phyloP scores from a whole-genome alignment of 805 yeast species.

The Sporopachydermia lactativora region DNA sequence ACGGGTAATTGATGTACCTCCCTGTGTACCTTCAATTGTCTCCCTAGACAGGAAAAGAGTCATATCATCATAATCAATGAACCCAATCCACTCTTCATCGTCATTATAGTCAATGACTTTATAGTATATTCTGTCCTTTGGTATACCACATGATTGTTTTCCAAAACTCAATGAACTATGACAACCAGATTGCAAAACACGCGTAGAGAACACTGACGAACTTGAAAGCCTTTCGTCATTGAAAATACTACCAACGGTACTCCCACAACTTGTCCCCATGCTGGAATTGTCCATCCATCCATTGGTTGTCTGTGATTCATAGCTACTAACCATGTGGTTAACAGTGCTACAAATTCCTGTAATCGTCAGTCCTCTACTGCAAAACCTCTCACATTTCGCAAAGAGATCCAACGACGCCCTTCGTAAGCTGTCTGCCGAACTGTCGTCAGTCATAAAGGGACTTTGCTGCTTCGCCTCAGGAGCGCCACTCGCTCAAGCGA shows the following conservation, averaged over 20 bases:
- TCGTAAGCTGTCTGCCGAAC: background rate
- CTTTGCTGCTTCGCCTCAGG: background rate
- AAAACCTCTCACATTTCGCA: background rate
- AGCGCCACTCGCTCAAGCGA: background rate
- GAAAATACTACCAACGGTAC: no score
- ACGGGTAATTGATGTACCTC: background rate
- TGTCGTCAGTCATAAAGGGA: background rate
- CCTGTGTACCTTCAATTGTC: background rate
- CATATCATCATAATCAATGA: background rate
- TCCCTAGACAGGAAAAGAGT: background rate
- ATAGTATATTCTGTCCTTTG: no score
- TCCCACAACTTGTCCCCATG: no score
- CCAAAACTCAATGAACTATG: no score
- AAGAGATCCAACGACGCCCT: background rate
- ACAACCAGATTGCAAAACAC: no score
- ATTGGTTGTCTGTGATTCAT: no score
- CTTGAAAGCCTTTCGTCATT: no score
- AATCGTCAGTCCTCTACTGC: background rate
- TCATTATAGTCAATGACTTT: background rate
- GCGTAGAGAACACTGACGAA: no score
- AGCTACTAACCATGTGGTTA: no score
- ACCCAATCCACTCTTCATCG: conserved; percentile 1
- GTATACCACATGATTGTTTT: no score
- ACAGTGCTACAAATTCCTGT: background rate
- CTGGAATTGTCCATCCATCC: no score